Conservation (phyloP, 2,329 filamentous ascomycete genomes). For the Sclerotinia glacialis region DNA sequence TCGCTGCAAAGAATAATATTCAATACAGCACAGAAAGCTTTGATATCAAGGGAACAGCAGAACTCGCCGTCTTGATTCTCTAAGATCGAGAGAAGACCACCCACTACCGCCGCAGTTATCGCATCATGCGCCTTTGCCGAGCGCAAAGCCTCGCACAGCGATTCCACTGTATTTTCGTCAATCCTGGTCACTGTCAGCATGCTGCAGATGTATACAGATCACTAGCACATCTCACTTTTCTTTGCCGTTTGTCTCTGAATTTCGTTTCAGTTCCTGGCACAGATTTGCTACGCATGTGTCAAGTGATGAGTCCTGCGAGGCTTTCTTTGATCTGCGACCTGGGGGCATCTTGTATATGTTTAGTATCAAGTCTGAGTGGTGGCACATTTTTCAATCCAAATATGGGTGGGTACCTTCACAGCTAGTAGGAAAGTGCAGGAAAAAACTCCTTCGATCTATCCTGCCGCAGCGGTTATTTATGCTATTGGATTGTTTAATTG, state of each 20-base stretch:
- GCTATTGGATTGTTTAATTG: background rate
- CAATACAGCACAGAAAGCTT: constrained; percentile 28
- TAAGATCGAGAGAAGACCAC: constrained; percentile 23
- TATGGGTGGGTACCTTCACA: background rate
- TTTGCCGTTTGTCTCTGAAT: background rate
- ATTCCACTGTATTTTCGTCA: background rate
- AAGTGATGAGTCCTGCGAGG: background rate
- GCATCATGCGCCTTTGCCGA: background rate
- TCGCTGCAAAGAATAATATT: constrained; percentile 30
- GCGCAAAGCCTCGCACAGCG: constrained; percentile 12
- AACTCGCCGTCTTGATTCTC: constrained; percentile 26
- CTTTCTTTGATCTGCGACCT: background rate
- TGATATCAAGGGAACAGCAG: constrained; percentile 29
- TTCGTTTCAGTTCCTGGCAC: background rate
- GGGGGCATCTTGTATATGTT: constrained; percentile 13
- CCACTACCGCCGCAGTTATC: background rate
- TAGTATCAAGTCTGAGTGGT: background rate
- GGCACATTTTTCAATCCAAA: background rate
- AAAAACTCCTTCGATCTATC: background rate
- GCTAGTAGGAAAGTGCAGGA: background rate
- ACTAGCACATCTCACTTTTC: background rate
- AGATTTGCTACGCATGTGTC: background rate
- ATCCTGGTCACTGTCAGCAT: constrained; percentile 10
- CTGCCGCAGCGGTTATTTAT: background rate
- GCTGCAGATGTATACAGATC: background rate